Evolutionary conservation across 768 basidiomycete species (phyloP).

Genomic region (Pulveroboletus sp.): DNA sequence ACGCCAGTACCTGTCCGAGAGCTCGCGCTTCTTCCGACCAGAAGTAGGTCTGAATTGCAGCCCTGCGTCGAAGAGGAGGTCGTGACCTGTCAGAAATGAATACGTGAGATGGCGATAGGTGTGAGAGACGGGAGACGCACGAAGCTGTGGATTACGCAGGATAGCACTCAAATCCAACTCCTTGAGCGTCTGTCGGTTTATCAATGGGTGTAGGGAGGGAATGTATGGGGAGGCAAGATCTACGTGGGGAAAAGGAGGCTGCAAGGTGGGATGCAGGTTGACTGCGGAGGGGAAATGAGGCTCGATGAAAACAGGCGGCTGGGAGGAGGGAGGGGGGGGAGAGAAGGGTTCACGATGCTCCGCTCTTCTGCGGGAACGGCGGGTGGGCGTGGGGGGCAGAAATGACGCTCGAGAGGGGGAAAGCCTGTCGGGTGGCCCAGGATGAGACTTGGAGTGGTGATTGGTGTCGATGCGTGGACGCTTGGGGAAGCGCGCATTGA

Average conservation of each 20-base stretch:
- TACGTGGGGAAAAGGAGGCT: conserved; percentile 31
- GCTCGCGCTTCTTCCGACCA: conserved; percentile 66
- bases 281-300: conserved; percentile 18
- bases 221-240: conserved; percentile 50
- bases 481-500: conserved; percentile 22
- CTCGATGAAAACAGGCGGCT: conserved; percentile 22
- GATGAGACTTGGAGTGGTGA: conserved; percentile 12
- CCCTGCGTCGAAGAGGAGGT: conserved; percentile 82
- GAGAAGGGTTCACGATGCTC: conserved; percentile 31
- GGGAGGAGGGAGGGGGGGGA: conserved; percentile 21
- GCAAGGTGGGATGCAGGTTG: conserved; percentile 25
- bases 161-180: conserved; percentile 85
- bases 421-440: conserved; percentile 10
- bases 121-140: conserved; percentile 45
- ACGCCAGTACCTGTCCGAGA: conserved; percentile 80
- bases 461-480: conserved; percentile 30
- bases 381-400: conserved; percentile 22
- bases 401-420: conserved; percentile 13
- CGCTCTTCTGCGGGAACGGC: conserved; percentile 27
- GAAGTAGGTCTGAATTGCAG: conserved; percentile 77
- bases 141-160: conserved; percentile 84
- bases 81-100: conserved; percentile 55
- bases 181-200: conserved; percentile 77
- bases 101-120: background rate
- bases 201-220: conserved; percentile 66